Conservation (phyloP, 257 asterid genomes). For the Lavandula angustifolia region DNA sequence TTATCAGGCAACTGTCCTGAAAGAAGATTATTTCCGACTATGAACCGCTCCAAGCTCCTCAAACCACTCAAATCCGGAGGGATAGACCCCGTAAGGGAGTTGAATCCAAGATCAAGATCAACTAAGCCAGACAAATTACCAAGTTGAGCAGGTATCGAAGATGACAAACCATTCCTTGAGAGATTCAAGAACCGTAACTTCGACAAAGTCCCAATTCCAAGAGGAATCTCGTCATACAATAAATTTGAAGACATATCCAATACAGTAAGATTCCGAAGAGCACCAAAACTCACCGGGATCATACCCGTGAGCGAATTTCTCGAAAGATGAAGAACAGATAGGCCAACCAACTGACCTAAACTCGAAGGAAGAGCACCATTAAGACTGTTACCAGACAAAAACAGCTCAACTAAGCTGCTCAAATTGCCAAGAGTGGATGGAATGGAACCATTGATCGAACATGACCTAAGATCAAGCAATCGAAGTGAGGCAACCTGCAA, state of each 20-base stretch:
- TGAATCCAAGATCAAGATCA: slow-evolving; percentile 81
- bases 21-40: slow-evolving; percentile 51
- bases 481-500: slow-evolving; percentile 49
- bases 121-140: slow-evolving; percentile 66
- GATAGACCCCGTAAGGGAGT: slow-evolving; percentile 57
- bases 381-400: slow-evolving; percentile 63
- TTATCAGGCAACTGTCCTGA: slow-evolving; percentile 60
- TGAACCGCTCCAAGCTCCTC: slow-evolving; percentile 57
- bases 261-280: slow-evolving; percentile 57
- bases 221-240: slow-evolving; percentile 66
- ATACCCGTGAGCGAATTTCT: slow-evolving; percentile 59
- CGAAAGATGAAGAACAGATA: slow-evolving; percentile 74
- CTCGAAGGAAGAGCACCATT: slow-evolving; percentile 66
- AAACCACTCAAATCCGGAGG: slow-evolving; percentile 57
- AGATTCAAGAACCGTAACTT: slow-evolving; percentile 62
- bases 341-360: slow-evolving; percentile 57
- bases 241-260: slow-evolving; percentile 68
- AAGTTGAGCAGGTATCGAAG: slow-evolving; percentile 74
- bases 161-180: slow-evolving; percentile 69
- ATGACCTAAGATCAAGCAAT: slow-evolving; percentile 90
- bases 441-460: slow-evolving; percentile 57
- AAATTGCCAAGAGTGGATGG: slow-evolving; percentile 72
- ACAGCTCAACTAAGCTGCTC: slow-evolving; percentile 60
- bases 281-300: slow-evolving; percentile 43
- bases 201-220: slow-evolving; percentile 58